Percentiles rank a stretch among this genome's conserved stretches.
phyloP scores from a whole-genome alignment of 345 rosid genomes.

The Trapa bicornis region DNA sequence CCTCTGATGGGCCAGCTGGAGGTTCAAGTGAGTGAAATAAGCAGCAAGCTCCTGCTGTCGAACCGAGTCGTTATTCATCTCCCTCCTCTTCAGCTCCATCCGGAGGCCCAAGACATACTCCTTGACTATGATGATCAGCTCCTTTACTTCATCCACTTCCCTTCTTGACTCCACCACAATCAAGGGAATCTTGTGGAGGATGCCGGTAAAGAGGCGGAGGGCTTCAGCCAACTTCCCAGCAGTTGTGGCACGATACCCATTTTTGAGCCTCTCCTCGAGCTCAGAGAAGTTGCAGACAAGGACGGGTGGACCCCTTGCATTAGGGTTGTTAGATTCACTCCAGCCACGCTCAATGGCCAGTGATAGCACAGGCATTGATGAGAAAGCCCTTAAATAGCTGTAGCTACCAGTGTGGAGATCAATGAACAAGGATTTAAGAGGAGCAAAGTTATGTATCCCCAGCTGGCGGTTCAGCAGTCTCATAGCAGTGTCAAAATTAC shows the following conservation, averaged over 20 bases:
- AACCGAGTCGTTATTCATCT: constrained; percentile 38
- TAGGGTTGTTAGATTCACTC: constrained; percentile 3
- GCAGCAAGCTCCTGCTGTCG: constrained; percentile 47
- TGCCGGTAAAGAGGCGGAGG: constrained; percentile 54
- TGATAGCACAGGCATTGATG: too few relatives aligned
- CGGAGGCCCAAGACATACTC: constrained; percentile 79
- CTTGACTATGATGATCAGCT: constrained; percentile 51
- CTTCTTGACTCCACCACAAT: constrained; percentile 88
- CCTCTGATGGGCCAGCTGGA: constrained; percentile 72
- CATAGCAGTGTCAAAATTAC: constrained; percentile 75
- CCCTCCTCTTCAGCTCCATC: constrained; percentile 82
- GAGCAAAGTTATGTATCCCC: constrained; percentile 67
- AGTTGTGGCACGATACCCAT: constrained; percentile 85
- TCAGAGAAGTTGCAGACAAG: constrained; percentile 65
- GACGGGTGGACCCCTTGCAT: constrained; percentile 76
- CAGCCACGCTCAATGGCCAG: too few relatives aligned
- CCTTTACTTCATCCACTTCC: constrained; percentile 96
- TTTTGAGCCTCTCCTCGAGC: constrained; percentile 77
- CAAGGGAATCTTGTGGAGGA: constrained; percentile 85
- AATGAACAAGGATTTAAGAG: constrained; percentile 57
- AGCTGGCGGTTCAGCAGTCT: constrained; percentile 82
- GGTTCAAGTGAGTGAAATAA: constrained; percentile 88
- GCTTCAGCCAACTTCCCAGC: constrained; percentile 66
- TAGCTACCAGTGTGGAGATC: constrained; percentile 63
- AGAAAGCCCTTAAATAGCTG: too few relatives aligned